Conservation (phyloP, 495 filamentous ascomycete genomes). For the Venustampulla echinocandica region DNA sequence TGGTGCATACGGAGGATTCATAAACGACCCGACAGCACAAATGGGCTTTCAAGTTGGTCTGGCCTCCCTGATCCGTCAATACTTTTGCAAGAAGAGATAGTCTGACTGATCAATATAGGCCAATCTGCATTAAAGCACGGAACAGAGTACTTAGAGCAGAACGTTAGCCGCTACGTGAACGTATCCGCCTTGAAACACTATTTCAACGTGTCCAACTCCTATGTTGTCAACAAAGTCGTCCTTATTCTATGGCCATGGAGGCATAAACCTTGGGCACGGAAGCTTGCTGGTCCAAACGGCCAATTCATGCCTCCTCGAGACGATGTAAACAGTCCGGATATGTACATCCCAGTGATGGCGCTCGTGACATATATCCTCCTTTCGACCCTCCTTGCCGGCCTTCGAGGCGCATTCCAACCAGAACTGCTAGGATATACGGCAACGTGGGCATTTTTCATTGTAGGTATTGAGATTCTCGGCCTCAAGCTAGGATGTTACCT, state of each 20-base stretch:
- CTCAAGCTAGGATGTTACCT: slow-evolving; percentile 92
- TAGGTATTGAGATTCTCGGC: slow-evolving; percentile 77
- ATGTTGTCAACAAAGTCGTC: slow-evolving; percentile 73
- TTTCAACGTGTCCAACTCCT: slow-evolving; percentile 92
- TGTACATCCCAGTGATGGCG: slow-evolving; percentile 96
- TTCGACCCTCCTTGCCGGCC: slow-evolving; percentile 77
- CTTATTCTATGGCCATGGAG: slow-evolving; percentile 96
- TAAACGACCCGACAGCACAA: slow-evolving; percentile 92
- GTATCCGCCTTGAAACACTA: slow-evolving; percentile 91
- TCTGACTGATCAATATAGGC: too few relatives aligned
- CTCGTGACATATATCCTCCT: slow-evolving; percentile 96
- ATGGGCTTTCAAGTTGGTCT: slow-evolving; percentile 94
- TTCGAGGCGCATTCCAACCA: slow-evolving; percentile 88
- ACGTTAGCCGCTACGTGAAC: slow-evolving; percentile 91
- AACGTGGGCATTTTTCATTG: slow-evolving; percentile 69
- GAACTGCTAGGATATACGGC: slow-evolving; percentile 86
- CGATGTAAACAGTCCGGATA: slow-evolving; percentile 95
- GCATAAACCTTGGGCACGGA: slow-evolving; percentile 91
- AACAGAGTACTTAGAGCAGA: slow-evolving; percentile 88
- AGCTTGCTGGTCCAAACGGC: slow-evolving; percentile 53
- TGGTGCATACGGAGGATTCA: slow-evolving; percentile 73
- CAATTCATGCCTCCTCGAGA: slow-evolving; percentile 90
- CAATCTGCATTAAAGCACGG: slow-evolving; percentile 82
- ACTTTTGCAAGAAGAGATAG: too few relatives aligned
- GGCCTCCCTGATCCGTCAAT: too few relatives aligned